Evolutionary conservation across 2,329 filamentous ascomycete species (phyloP).

Genomic region (Aureobasidium sp.): DNA sequence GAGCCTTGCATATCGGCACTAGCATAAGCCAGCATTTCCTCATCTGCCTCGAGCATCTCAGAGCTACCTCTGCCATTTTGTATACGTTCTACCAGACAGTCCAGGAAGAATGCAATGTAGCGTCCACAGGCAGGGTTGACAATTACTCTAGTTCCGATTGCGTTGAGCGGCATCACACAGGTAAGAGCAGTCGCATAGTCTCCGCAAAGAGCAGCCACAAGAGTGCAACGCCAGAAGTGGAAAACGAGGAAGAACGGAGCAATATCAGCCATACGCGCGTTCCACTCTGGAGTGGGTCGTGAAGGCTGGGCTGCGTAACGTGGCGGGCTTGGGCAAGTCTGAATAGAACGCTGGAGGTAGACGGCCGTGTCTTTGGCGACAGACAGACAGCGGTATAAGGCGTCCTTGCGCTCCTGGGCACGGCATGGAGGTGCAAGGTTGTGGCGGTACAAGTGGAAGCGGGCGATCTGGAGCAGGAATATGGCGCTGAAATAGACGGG

Average conservation of each 20-base stretch:
- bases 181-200: constrained; percentile 65
- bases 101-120: constrained; percentile 74
- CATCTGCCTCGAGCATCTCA: constrained; percentile 55
- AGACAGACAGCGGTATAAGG: constrained; percentile 68
- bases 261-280: constrained; percentile 54
- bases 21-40: constrained; percentile 81
- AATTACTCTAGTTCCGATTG: constrained; percentile 63
- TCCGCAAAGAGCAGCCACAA: constrained; percentile 70
- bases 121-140: constrained; percentile 74
- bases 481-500: constrained; percentile 68
- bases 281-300: constrained; percentile 37
- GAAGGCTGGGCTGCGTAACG: constrained; percentile 19
- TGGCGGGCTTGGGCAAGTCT: constrained; percentile 30
- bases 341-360: constrained; percentile 62
- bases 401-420: constrained; percentile 57
- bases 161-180: constrained; percentile 64
- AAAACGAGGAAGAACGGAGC: constrained; percentile 70
- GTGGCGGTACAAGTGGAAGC: constrained; percentile 80
- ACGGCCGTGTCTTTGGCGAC: constrained; percentile 72
- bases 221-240: constrained; percentile 79
- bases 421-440: constrained; percentile 72
- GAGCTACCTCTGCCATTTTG: constrained; percentile 36
- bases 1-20: constrained; percentile 80
- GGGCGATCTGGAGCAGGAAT: constrained; percentile 71
- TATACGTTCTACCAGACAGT: constrained; percentile 53